phyloP scores from a whole-genome alignment of 164 flowering plant genomes.

The Chimonanthus salicifolius region DNA sequence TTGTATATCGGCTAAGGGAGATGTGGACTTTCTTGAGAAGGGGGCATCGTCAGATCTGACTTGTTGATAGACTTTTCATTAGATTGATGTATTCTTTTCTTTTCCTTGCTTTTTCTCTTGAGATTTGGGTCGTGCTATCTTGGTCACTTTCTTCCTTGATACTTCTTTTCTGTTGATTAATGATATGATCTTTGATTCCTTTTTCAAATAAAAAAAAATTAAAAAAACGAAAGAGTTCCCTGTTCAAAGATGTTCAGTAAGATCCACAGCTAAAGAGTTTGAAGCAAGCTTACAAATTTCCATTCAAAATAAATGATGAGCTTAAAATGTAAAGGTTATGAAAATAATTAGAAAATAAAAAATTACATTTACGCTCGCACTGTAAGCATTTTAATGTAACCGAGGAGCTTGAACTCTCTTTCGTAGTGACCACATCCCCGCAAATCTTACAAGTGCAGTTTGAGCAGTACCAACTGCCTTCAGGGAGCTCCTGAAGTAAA shows the following conservation, averaged over 20 bases:
- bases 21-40: no score
- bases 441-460: slow-evolving; percentile 75
- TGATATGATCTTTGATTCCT: no score
- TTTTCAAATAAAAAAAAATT: no score
- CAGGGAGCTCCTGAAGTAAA: slow-evolving; percentile 73
- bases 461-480: slow-evolving; percentile 88
- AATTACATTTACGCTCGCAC: slow-evolving; percentile 80
- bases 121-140: no score
- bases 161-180: no score
- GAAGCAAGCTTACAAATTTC: neutral
- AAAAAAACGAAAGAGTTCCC: neutral
- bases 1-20: no score
- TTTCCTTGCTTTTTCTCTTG: no score
- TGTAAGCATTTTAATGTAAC: slow-evolving; percentile 56
- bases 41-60: no score
- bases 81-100: no score
- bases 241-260: neutral
- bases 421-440: slow-evolving; percentile 48
- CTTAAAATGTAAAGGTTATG: neutral
- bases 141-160: no score
- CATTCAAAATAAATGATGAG: neutral
- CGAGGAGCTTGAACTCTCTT: slow-evolving; percentile 33
- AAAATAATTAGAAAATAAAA: slow-evolving; percentile 7
- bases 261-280: neutral
- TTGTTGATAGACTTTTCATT: no score